Base-by-base conservation (phyloP, 2,329 filamentous ascomycete genomes). In the Xylariales sp. region DNA sequence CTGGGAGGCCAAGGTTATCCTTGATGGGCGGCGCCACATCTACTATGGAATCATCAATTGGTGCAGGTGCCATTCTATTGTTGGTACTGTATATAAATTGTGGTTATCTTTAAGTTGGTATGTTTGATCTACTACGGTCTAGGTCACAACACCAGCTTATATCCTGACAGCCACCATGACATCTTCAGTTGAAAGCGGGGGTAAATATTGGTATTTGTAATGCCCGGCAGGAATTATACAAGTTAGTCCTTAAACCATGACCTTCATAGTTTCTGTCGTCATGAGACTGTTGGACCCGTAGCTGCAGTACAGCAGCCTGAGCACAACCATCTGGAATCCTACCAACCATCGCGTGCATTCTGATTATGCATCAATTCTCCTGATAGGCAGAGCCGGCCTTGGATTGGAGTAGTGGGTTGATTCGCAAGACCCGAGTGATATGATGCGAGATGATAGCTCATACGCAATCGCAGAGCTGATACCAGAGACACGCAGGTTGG, bases 11-110 rank as follows among this genome's bases (percentile, higher is more conserved):
- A 1, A 88, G 67, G 0, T 64, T 80, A 54, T 86, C 81, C 52
- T 86, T 87, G 47, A 63, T 71, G 1, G 75, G 83, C 45, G 74
- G 62, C 5, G 73, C 75, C 11, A 80, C 74, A 55, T 88, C 84
- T 28, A 73, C 72, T 46, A 87, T 86, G 25, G 69, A 65, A 4
- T 77, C 63, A 42, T 80, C 69, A 49, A 86, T 82, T 28, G 81
- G 71, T 51, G 73, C 70, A 7, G 80, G 80, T 2, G 63, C 66
- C 70, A 73, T 74, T 1, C 9, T 55, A 14, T 8, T 5, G 12
- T 2, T 12, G 32, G 16, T 35, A 19, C 9, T 18, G 12, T 19
- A 3, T 1, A n/a, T 7, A 11, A 9, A 19, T 9, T 16, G 7
- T 19, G 5, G 9, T 9, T 12, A 12, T 29, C 11, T 28, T 10